A percentile compares a stretch with the other conserved stretches of the same genome.
Evolutionary conservation across 208 protist species (phyloP).

Genomic region (Tritrichomonas foetus): DNA sequence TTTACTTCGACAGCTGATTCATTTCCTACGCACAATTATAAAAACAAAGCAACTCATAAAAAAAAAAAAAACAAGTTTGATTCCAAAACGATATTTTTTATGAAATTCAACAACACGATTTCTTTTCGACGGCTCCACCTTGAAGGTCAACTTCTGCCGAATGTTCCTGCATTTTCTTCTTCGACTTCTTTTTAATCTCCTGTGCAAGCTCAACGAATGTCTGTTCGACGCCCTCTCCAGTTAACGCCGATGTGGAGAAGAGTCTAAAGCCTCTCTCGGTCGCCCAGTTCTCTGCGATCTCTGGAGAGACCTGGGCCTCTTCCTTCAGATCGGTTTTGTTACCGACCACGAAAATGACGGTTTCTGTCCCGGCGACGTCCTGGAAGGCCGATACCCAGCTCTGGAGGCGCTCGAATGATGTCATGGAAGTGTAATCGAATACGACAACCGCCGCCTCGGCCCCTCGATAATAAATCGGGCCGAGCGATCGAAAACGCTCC

Average conservation of each 20-base stretch:
- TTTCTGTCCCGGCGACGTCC: neutral
- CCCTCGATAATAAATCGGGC: neutral
- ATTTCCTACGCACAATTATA: too few species aligned
- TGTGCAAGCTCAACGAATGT: neutral
- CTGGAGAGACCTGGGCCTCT: neutral
- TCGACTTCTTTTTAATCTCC: neutral
- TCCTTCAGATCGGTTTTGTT: constrained; percentile 23
- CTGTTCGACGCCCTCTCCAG: neutral
- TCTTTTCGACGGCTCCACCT: too few species aligned
- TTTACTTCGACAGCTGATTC: too few species aligned
- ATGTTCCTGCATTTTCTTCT: neutral
- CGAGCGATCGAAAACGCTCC: neutral
- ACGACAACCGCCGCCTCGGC: neutral
- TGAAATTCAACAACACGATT: too few species aligned
- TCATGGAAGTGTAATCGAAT: neutral
- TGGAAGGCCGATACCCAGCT: neutral
- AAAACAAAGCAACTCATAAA: too few species aligned
- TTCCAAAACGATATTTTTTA: too few species aligned
- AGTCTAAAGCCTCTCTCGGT: neutral
- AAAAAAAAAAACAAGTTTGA: too few species aligned
- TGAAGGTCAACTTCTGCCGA: too few species aligned
- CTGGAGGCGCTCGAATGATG: neutral
- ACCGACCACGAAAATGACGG: neutral
- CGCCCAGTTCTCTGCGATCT: neutral
- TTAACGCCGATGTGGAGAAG: neutral